phyloP scores from a whole-genome alignment of 1,284 basidiomycete species.

The Ustilago bromivora region DNA sequence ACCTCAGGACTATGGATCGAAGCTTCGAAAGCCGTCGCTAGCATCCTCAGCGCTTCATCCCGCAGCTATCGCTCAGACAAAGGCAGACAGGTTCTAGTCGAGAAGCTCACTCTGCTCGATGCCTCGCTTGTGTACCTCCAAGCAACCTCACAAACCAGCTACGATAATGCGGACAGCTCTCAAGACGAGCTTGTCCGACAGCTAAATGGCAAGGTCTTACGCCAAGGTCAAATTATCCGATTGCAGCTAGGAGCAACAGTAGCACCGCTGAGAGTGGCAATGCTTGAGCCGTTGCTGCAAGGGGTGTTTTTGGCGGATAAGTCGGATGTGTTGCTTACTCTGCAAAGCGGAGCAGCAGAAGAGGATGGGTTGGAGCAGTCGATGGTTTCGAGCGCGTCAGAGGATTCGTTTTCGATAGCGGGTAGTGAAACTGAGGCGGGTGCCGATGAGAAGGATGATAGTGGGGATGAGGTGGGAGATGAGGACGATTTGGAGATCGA shows the following conservation, averaged over 20 bases:
- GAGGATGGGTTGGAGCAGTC: conserved; percentile 22
- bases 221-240: conserved; percentile 43
- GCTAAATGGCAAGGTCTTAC: conserved; percentile 48
- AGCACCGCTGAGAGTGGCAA: conserved; percentile 39
- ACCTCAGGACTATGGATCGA: conserved; percentile 29
- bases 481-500: conserved; percentile 50
- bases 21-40: conserved; percentile 28
- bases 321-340: conserved; percentile 50
- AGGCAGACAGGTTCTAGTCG: conserved; percentile 21
- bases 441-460: conserved; percentile 15
- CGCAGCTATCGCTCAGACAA: conserved; percentile 22
- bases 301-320: conserved; percentile 40
- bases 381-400: conserved; percentile 29
- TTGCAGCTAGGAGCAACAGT: conserved; percentile 14
- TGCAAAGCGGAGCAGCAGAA: conserved; percentile 29
- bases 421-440: conserved; percentile 16
- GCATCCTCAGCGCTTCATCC: conserved; percentile 15
- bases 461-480: conserved; percentile 38
- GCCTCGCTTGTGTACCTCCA: conserved; percentile 53
- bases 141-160: conserved; percentile 42
- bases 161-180: conserved; percentile 24
- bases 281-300: conserved; percentile 64
- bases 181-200: conserved; percentile 34
- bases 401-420: conserved; percentile 34
- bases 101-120: conserved; percentile 30